Evolutionary conservation across 176 grass and related monocot species (phyloP), one percentile per base, ranked within the genome.

Genomic region (Avena insularis): DNA sequence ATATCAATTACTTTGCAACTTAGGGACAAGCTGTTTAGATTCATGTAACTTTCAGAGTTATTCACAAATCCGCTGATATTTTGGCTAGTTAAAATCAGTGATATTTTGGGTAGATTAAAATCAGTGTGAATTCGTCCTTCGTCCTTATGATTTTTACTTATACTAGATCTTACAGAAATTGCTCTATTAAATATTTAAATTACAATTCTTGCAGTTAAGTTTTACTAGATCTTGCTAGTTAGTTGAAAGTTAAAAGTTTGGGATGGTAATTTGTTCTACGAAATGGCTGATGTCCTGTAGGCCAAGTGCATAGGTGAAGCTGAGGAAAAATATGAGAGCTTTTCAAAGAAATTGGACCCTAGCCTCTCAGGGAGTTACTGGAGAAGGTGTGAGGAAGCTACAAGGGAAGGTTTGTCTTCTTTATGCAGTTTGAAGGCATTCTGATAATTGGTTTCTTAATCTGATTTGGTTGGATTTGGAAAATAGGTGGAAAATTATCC

Each of bases 371-470:
- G 33, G 6, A 90, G 76, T 91, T 94, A 94, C 80, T 86, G 87
- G 90, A 92, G 82, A 85, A 96, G 96, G 92, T 98, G 96, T 47
- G 90, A 95, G 90, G 92, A 98, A 89, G 93, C 96, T 84, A 96
- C 92, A 36, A 91, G 81, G 62, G 96, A 98, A 96, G 93, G 96
- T 90, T 82, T 43, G 33, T 31, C 49, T 38, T 87, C 49, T 50
- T 25, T 73, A 12, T 75, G 33, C n/a, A 87, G 57, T 15, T 29
- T 73, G 31, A 78, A 84, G 54, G 40, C 5, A 75, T 82, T 58
- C 69, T 82, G 60, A 67, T 59, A 50, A 53, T 20, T 50, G 2
- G 13, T 79, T 61, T 59, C 62, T 82, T 69, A 38, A 84, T 81
- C n/a, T 29, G 33, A 78, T 71, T 51, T 62, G 43, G 58, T 23